Conservation (phyloP, 169 alveolate genomes). For the Nephromyces sp. region DNA sequence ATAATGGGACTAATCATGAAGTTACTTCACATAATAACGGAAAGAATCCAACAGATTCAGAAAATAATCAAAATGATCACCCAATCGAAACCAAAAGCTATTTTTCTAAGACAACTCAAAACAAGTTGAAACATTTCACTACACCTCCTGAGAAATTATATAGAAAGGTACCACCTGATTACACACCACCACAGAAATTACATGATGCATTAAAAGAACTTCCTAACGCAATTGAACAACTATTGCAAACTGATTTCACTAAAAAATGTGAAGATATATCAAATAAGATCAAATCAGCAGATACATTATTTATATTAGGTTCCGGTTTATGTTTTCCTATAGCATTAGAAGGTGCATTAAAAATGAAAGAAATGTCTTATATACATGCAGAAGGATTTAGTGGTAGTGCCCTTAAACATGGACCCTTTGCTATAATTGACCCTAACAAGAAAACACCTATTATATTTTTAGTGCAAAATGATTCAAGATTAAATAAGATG, state of each 20-base stretch:
- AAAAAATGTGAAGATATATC: slow-evolving; percentile 35
- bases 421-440: slow-evolving; percentile 86
- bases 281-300: slow-evolving; percentile 29
- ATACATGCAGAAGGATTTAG: slow-evolving; percentile 90
- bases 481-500: slow-evolving; percentile 68
- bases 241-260: slow-evolving; percentile 43
- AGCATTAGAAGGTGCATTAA: slow-evolving; percentile 93
- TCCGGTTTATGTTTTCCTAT: slow-evolving; percentile 82
- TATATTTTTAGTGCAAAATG: slow-evolving; percentile 75
- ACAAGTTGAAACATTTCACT: too few species aligned
- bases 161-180: too few species aligned
- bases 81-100: background rate
- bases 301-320: slow-evolving; percentile 50
- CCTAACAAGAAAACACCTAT: slow-evolving; percentile 46
- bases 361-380: slow-evolving; percentile 88
- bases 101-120: too few species aligned
- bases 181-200: too few species aligned
- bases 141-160: too few species aligned
- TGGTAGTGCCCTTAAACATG: slow-evolving; percentile 90
- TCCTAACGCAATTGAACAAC: slow-evolving; percentile 60
- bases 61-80: slow-evolving; percentile 26
- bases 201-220: slow-evolving; percentile 57
- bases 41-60: slow-evolving; percentile 7
- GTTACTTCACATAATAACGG: too few species aligned
- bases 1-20: too few species aligned